phyloP scores from a whole-genome alignment of 2,329 filamentous ascomycete genomes.

The Cladosporium sphaerospermum region DNA sequence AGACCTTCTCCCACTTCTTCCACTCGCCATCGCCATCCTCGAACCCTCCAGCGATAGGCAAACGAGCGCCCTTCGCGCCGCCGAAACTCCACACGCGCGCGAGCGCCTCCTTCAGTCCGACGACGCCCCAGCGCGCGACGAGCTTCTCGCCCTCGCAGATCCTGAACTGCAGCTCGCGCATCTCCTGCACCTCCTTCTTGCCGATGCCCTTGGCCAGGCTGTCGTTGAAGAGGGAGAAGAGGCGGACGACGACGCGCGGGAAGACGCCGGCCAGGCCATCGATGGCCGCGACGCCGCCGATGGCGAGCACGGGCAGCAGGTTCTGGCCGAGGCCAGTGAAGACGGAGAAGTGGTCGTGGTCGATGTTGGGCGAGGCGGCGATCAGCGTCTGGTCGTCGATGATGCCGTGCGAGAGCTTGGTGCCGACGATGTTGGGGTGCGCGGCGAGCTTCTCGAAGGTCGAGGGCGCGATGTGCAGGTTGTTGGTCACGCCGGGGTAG shows the following conservation, averaged over 20 bases:
- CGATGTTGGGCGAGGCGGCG: constrained; percentile 53
- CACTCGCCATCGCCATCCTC: constrained; percentile 53
- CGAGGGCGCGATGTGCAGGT: constrained; percentile 51
- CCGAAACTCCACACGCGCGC: constrained; percentile 55
- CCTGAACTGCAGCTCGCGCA: constrained; percentile 53
- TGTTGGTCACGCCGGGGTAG: constrained; percentile 63
- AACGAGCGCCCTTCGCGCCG: constrained; percentile 51
- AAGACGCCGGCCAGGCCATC: constrained; percentile 62
- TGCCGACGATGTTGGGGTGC: constrained; percentile 62
- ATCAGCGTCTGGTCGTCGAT: constrained; percentile 59
- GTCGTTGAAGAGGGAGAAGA: constrained; percentile 47
- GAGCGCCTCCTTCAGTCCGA: constrained; percentile 61
- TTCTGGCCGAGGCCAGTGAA: constrained; percentile 63
- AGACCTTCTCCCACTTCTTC: constrained; percentile 46
- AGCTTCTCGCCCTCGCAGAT: constrained; percentile 58
- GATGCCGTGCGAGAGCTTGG: constrained; percentile 63
- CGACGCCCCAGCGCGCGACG: constrained; percentile 53
- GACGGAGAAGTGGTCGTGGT: constrained; percentile 53
- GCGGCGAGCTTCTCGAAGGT: constrained; percentile 54
- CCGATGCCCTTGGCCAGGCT: constrained; percentile 35
- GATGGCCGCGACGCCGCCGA: constrained; percentile 60
- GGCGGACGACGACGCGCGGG: constrained; percentile 53
- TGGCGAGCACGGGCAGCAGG: constrained; percentile 54
- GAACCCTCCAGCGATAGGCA: constrained; percentile 54
- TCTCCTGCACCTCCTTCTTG: constrained; percentile 41